Evolutionary conservation across 371 early-diverging fungal species (phyloP).

Genomic region (Rhizopus stolonifer): DNA sequence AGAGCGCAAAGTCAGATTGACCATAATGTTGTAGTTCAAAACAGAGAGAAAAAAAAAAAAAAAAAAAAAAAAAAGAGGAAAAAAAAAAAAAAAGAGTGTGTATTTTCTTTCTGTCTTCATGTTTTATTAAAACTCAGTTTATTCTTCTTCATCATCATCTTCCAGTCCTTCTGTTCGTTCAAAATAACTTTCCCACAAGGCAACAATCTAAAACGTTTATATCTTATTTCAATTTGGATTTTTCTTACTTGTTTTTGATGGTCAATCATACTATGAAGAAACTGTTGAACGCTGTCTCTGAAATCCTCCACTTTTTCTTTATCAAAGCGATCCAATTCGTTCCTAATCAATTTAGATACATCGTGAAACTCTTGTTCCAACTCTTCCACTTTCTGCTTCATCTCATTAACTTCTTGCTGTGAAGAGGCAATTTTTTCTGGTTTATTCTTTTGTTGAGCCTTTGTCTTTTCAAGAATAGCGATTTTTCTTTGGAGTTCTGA

Average conservation of each 20-base stretch:
- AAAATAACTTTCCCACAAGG: constrained; percentile 72
- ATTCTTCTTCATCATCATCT: constrained; percentile 24
- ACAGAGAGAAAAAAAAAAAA: not conserved
- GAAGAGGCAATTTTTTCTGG: constrained; percentile 63
- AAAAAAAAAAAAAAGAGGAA: not conserved
- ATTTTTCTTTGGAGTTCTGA: constrained; percentile 65
- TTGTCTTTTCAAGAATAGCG: constrained; percentile 59
- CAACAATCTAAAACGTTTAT: constrained; percentile 57
- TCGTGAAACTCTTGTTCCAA: constrained; percentile 69
- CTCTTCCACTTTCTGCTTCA: constrained; percentile 56
- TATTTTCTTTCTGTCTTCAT: too few relatives aligned
- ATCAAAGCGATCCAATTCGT: constrained; percentile 85
- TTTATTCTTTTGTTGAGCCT: constrained; percentile 57
- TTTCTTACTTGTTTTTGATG: constrained; percentile 86
- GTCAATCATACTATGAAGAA: constrained; percentile 74
- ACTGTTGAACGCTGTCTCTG: constrained; percentile 71
- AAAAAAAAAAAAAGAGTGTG: not conserved
- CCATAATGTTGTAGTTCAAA: constrained; percentile 45
- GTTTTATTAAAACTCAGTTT: not conserved
- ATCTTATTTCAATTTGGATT: too few relatives aligned
- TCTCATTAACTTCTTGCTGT: constrained; percentile 68
- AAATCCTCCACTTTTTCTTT: constrained; percentile 84
- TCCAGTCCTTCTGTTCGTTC: constrained; percentile 42
- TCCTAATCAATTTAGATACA: constrained; percentile 67
- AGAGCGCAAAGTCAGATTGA: constrained; percentile 82